Percentiles rank a stretch among this genome's conserved stretches.
These are phyloP conservation scores for Schizopora paradoxa DNA, from an alignment of 1,284 basidiomycete genomes.

Conservation along the genomic window DNA sequence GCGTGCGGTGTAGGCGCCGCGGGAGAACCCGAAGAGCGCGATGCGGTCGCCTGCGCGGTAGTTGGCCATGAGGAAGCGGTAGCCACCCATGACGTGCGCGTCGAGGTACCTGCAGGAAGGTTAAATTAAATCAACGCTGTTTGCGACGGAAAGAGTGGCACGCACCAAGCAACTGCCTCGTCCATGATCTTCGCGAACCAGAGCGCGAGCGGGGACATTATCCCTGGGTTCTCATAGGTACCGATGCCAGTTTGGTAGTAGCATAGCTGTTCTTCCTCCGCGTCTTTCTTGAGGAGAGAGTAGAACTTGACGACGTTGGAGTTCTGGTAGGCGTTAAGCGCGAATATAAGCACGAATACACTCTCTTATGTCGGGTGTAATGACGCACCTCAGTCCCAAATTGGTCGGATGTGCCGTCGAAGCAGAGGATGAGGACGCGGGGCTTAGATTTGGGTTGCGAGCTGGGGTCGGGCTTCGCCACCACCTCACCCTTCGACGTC, in stretches of 20 bases:
- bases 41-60: slow-evolving; percentile 54
- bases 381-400: slow-evolving; percentile 36
- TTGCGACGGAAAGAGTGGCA: not conserved
- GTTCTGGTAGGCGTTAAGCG: slow-evolving; percentile 37
- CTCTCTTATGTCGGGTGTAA: not conserved
- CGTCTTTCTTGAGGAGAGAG: slow-evolving; percentile 51
- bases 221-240: slow-evolving; percentile 49
- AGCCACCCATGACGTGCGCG: slow-evolving; percentile 59
- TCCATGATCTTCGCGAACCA: slow-evolving; percentile 50
- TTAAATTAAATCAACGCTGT: not conserved
- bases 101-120: slow-evolving; percentile 48
- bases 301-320: slow-evolving; percentile 70
- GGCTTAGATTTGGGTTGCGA: too few species aligned
- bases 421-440: slow-evolving; percentile 53
- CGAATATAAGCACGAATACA: not conserved
- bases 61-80: slow-evolving; percentile 65
- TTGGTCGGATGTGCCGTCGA: slow-evolving; percentile 54
- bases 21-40: slow-evolving; percentile 66
- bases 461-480: too few species aligned
- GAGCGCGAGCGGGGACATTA: slow-evolving; percentile 44
- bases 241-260: slow-evolving; percentile 73
- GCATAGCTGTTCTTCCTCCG: slow-evolving; percentile 47
- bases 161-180: slow-evolving; percentile 55
- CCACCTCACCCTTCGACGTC: too few species aligned
- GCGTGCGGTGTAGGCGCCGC: slow-evolving; percentile 73